Evolutionary conservation across 2,329 filamentous ascomycete species (phyloP).

Genomic region (Cladorrhinum sp.): DNA sequence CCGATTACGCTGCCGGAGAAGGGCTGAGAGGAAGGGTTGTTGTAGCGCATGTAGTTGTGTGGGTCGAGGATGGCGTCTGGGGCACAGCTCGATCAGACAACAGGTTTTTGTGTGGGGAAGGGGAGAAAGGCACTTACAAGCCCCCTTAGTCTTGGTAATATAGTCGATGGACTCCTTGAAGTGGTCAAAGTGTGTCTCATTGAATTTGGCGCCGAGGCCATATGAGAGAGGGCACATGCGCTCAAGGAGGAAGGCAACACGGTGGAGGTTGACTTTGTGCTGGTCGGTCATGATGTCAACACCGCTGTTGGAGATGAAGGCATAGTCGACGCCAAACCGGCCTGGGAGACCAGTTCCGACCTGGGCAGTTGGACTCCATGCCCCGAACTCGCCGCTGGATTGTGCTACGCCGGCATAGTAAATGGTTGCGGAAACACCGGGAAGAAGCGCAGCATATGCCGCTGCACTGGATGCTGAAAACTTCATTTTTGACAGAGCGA

Average conservation of each 20-base stretch:
- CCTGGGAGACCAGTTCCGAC: slow-evolving; percentile 46
- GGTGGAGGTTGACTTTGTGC: slow-evolving; percentile 47
- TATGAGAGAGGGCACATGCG: slow-evolving; percentile 47
- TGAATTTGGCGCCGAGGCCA: slow-evolving; percentile 47
- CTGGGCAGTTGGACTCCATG: slow-evolving; percentile 37
- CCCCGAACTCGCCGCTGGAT: slow-evolving; percentile 47
- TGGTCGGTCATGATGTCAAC: slow-evolving; percentile 46
- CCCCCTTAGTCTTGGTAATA: slow-evolving; percentile 46
- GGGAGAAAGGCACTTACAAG: slow-evolving; percentile 26
- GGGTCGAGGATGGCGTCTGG: slow-evolving; percentile 47
- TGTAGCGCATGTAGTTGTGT: slow-evolving; percentile 55
- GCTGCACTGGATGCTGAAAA: slow-evolving; percentile 17
- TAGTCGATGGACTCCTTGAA: slow-evolving; percentile 49
- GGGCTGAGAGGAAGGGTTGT: slow-evolving; percentile 48
- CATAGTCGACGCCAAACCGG: slow-evolving; percentile 47
- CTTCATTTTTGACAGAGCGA: slow-evolving; percentile 24
- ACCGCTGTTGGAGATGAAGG: slow-evolving; percentile 46
- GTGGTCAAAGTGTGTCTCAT: slow-evolving; percentile 47
- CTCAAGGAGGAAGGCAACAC: slow-evolving; percentile 49
- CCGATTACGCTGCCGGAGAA: slow-evolving; percentile 49
- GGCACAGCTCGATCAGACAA: background rate
- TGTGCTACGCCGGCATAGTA: slow-evolving; percentile 48
- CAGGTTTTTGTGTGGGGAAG: background rate
- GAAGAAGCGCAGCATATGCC: slow-evolving; percentile 20
- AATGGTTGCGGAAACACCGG: slow-evolving; percentile 40